Evolutionary conservation across 1,284 basidiomycete species (phyloP).

Genomic region (Tilletia setariae): DNA sequence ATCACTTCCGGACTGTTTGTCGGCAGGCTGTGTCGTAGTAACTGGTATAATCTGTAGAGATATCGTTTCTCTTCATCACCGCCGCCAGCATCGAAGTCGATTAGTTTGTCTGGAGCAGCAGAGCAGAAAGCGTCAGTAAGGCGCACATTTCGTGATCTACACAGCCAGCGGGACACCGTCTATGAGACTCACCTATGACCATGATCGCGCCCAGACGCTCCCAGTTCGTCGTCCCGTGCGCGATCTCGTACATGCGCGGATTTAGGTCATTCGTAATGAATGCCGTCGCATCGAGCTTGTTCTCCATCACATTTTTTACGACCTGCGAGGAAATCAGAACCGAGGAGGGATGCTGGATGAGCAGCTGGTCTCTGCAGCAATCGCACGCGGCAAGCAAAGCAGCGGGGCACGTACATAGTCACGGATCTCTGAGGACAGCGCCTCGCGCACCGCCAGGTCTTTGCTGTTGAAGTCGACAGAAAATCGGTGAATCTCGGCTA

Average conservation of each 20-base stretch:
- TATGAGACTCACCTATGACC: constrained; percentile 68
- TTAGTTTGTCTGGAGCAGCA: constrained; percentile 27
- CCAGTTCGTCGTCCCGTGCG: constrained; percentile 75
- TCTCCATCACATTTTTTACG: not conserved
- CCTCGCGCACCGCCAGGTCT: no score
- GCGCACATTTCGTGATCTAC: not conserved
- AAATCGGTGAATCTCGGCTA: no score
- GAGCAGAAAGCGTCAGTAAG: no score
- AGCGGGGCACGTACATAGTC: no score
- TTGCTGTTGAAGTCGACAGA: no score
- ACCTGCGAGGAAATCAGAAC: no score
- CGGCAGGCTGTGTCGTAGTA: constrained; percentile 78
- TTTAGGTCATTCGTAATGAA: constrained; percentile 63
- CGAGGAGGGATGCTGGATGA: no score
- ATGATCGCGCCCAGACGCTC: constrained; percentile 64
- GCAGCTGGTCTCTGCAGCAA: no score
- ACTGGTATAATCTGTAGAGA: constrained; percentile 85
- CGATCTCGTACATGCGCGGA: constrained; percentile 72
- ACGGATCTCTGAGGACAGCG: no score
- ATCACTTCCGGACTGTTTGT: constrained; percentile 80
- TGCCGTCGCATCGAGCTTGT: no score
- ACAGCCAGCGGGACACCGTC: no score
- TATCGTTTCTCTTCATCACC: constrained; percentile 35
- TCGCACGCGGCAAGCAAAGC: no score
- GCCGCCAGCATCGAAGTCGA: constrained; percentile 26